Evolutionary conservation across 768 basidiomycete genomes (phyloP), one percentile per base, ranked within the genome.

Genomic region (Trametopsis cervina): DNA sequence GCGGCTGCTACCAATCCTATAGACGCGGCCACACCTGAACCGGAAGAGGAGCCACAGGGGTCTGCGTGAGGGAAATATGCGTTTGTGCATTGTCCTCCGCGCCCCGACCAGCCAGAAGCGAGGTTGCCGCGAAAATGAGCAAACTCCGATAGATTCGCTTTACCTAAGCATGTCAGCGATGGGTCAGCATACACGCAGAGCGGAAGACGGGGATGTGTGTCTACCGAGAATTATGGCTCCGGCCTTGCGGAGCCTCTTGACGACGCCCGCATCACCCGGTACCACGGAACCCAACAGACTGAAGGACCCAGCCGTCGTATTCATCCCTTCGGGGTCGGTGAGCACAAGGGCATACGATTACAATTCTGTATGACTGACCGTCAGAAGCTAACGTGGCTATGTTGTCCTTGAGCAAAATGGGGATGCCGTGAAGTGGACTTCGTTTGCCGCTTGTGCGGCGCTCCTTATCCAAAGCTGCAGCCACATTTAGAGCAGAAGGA

Each of bases 41-140:
- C 81, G 5, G 77, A 73, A 0, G 77, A 79, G 1, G 76, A 80
- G 1, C 80, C 78, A 50, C 74, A 65, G 4, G 74, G 69, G 45
- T 73, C 59, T 12, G 63, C 70, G 24, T 62, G 61, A 17, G 71
- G 73, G 41, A 67, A 67, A 55, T 73, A 77, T 7, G 74, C 62
- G 43, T 59, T 62, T 4, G 67, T 67, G 2, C 60, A 60, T 58
- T 75, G 76, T 5, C 76, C 76, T 10, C 71, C 73, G 10, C 72
- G 68, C 5, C 69, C 70, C 21, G 72, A 75, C 58, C 69, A 77
- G 13, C 73, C 76, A 4, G 62, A 58, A 10, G 72, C 62, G 1
- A 72, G 59, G 12, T 40, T 47, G 0, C 66, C 70, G 21, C 75
- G 68, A 47, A 62, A 73, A 48, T 67, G 54, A 6, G 74, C 69